These are phyloP conservation scores for Babesia bigemina DNA, from an alignment of 169 alveolate genomes.

Conservation along the genomic window DNA sequence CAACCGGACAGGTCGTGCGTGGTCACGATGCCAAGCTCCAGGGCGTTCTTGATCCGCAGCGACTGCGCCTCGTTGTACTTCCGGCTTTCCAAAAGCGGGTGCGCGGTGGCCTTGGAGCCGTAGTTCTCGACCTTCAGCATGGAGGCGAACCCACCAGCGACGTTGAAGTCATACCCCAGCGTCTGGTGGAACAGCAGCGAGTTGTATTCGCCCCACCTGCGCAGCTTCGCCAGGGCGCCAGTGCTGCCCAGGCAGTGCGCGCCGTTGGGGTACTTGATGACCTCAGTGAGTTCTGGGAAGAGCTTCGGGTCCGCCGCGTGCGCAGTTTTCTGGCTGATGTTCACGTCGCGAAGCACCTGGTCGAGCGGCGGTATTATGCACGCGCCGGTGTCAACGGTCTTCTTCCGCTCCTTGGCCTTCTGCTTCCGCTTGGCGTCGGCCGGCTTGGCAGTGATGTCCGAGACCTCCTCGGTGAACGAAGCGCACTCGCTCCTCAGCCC, in stretches of 20 bases:
- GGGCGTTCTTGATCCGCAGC: slow-evolving; percentile 38
- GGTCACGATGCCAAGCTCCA: slow-evolving; percentile 56
- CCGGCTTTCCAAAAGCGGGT: slow-evolving; percentile 9
- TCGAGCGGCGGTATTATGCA: slow-evolving; percentile 66
- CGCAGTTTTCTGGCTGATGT: slow-evolving; percentile 53
- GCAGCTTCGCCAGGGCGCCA: slow-evolving; percentile 8
- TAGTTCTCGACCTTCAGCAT: slow-evolving; percentile 50
- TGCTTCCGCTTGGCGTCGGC: slow-evolving; percentile 51
- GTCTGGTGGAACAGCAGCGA: slow-evolving; percentile 19
- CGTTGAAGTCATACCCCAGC: slow-evolving; percentile 42
- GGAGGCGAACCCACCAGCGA: slow-evolving; percentile 56
- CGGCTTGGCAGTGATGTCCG: neutral
- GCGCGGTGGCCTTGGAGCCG: slow-evolving; percentile 23
- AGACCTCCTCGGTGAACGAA: slow-evolving; percentile 5
- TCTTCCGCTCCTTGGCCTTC: slow-evolving; percentile 55
- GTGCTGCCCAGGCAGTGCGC: slow-evolving; percentile 9
- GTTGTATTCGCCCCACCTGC: slow-evolving; percentile 37
- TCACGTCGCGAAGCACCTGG: slow-evolving; percentile 24
- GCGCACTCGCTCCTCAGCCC: slow-evolving; percentile 12
- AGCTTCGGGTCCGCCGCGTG: slow-evolving; percentile 48
- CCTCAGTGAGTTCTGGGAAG: slow-evolving; percentile 39
- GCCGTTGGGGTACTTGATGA: slow-evolving; percentile 39
- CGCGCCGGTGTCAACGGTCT: slow-evolving; percentile 43
- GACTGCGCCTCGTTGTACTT: slow-evolving; percentile 43
- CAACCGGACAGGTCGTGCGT: slow-evolving; percentile 64